These are phyloP conservation scores for Solanum hybrid DNA, from an alignment of 305 asterid genomes.

Conservation along the genomic window DNA sequence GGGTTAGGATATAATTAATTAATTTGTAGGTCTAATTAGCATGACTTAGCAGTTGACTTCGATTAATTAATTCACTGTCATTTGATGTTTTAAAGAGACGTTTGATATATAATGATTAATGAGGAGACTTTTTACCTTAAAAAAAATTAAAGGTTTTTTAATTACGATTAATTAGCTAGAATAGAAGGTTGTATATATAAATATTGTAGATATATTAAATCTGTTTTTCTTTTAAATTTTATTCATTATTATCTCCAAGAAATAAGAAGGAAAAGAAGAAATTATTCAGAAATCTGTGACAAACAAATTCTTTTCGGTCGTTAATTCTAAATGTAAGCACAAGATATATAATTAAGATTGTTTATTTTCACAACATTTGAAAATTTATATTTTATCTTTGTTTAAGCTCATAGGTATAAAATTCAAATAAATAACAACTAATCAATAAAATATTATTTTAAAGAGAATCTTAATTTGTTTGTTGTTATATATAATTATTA, in stretches of 20 bases:
- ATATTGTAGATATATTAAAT: not conserved
- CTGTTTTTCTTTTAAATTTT: not conserved
- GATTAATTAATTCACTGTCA: not conserved
- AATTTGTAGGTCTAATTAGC: not conserved
- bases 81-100: not conserved
- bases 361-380: too few species aligned
- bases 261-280: not conserved
- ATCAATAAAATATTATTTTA: not conserved
- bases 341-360: not conserved
- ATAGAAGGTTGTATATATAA: not conserved
- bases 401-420: not conserved
- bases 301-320: not conserved
- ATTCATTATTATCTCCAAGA: not conserved
- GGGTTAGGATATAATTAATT: not conserved
- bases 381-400: not conserved
- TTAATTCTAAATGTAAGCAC: not conserved
- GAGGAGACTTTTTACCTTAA: not conserved
- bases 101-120: not conserved
- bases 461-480: not conserved
- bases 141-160: not conserved
- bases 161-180: not conserved
- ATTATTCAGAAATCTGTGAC: not conserved
- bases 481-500: not conserved
- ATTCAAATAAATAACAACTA: not conserved
- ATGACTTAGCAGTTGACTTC: not conserved